phyloP scores from a whole-genome alignment of 2,329 filamentous ascomycete genomes.

The Aspergillus neoniger region DNA sequence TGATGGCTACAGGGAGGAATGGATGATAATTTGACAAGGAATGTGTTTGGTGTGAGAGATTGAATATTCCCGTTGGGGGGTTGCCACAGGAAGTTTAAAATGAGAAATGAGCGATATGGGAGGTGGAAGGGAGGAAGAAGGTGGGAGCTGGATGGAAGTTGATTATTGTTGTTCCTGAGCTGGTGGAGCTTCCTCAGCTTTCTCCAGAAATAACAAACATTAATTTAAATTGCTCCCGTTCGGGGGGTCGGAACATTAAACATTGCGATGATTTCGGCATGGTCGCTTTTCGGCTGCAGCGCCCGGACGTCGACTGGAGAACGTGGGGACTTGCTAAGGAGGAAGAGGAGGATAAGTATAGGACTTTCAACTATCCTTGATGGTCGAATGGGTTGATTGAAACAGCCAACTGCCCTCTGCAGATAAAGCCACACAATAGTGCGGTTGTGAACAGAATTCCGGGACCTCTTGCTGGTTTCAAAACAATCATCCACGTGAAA shows the following conservation, averaged over 20 bases:
- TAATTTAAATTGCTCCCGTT: neutral
- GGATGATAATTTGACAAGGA: neutral
- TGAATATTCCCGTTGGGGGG: neutral
- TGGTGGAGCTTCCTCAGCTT: slow-evolving; percentile 5
- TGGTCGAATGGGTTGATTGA: too few relatives aligned
- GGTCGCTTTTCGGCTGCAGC: slow-evolving; percentile 8
- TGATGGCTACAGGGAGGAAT: slow-evolving; percentile 20
- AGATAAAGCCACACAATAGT: too few relatives aligned
- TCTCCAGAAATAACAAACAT: neutral
- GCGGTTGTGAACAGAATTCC: too few relatives aligned
- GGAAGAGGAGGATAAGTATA: too few relatives aligned
- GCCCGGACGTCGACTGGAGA: slow-evolving; percentile 8
- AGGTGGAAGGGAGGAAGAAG: neutral
- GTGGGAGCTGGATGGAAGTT: neutral
- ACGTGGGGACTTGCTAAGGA: neutral
- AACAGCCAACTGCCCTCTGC: too few relatives aligned
- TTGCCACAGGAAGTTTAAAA: neutral
- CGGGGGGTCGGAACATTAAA: slow-evolving; percentile 3
- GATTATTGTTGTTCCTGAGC: neutral
- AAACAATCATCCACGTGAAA: neutral
- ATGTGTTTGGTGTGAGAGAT: neutral
- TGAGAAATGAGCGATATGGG: neutral
- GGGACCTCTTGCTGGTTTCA: neutral
- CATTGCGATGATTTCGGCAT: slow-evolving; percentile 11
- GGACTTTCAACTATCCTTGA: too few relatives aligned